phyloP scores from a whole-genome alignment of 768 basidiomycete genomes.

The Boletus vinaceobasis region DNA sequence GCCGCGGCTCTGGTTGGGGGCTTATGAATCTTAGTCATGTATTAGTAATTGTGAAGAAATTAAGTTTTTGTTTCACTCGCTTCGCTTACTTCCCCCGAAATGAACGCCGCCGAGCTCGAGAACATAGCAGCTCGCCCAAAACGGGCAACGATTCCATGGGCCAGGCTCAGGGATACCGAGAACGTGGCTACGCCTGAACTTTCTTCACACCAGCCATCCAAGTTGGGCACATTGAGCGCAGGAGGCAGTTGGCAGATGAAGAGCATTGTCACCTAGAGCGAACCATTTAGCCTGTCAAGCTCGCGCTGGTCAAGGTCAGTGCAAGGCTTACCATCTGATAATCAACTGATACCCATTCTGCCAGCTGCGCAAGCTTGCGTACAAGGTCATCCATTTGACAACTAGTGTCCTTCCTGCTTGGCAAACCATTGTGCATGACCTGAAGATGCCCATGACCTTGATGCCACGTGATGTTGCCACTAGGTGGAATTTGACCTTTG shows the following conservation, averaged over 20 bases:
- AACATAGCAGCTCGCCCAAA: too few species aligned
- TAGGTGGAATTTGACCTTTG: slow-evolving; percentile 18
- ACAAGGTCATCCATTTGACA: slow-evolving; percentile 19
- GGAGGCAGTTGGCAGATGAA: not conserved
- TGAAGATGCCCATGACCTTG: not conserved
- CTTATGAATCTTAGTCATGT: too few species aligned
- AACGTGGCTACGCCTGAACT: too few species aligned
- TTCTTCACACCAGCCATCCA: too few species aligned
- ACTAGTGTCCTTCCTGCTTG: slow-evolving; percentile 21
- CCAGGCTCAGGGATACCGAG: too few species aligned
- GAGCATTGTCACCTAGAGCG: not conserved
- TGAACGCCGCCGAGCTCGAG: too few species aligned
- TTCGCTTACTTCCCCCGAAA: too few species aligned
- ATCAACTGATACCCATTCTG: not conserved
- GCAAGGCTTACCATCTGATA: not conserved
- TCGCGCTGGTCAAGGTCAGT: slow-evolving; percentile 4
- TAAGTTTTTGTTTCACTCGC: too few species aligned
- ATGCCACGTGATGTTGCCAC: slow-evolving; percentile 28
- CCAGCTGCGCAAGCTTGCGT: slow-evolving; percentile 22
- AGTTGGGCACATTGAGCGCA: too few species aligned
- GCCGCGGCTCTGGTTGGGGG: too few species aligned
- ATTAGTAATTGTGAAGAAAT: too few species aligned
- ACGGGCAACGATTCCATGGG: too few species aligned
- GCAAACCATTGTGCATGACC: not conserved
- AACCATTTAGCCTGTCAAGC: not conserved